Evolutionary conservation across 108 stramenopile species (phyloP).

Genomic region (Skeletonema grethae): DNA sequence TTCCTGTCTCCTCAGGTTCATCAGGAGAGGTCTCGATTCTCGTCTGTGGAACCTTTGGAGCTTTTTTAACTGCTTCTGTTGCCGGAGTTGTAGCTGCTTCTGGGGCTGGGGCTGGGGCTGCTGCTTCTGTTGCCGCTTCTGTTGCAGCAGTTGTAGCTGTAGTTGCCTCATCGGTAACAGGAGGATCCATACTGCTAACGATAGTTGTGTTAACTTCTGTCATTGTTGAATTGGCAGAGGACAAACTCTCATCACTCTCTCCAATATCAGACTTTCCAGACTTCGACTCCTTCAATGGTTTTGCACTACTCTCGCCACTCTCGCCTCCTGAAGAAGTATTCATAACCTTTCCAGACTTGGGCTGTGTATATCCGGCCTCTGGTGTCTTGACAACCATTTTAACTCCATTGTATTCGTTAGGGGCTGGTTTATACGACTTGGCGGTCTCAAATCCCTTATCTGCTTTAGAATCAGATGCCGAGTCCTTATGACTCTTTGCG

Average conservation of each 20-base stretch:
- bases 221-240: neutral
- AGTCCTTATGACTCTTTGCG: neutral
- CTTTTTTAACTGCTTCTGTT: neutral
- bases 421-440: neutral
- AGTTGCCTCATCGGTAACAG: neutral
- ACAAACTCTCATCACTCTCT: neutral
- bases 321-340: too few species aligned
- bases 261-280: neutral
- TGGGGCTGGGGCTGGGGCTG: too few species aligned
- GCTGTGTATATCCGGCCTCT: neutral
- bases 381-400: neutral
- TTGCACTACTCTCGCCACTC: too few species aligned
- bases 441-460: neutral
- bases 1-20: neutral
- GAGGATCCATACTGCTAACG: neutral
- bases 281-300: neutral
- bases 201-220: neutral
- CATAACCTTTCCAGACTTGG: neutral
- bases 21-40: neutral
- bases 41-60: neutral
- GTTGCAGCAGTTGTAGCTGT: neutral
- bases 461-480: constrained; percentile 2
- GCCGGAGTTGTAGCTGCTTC: neutral
- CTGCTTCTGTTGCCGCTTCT: neutral
- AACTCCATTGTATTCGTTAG: neutral